phyloP scores from a whole-genome alignment of 1,139 yeast genomes.

The Yamadazyma sp. region DNA sequence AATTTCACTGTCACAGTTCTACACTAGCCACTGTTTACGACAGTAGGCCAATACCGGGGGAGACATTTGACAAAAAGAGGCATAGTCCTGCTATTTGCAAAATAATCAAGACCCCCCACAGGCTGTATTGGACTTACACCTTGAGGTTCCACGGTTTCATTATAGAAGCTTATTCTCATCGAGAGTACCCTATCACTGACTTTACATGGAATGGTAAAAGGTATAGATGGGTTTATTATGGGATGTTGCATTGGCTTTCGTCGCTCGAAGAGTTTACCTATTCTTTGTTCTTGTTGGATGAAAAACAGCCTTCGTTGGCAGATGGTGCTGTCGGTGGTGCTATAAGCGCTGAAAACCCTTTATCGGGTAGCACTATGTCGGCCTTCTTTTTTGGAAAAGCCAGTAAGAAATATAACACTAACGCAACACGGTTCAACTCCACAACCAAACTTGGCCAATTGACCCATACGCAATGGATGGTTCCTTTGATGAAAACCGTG shows the following conservation, averaged over 20 bases:
- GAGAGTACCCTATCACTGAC: constrained; percentile 6
- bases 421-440: neutral
- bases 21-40: neutral
- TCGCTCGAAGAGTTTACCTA: constrained; percentile 1
- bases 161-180: constrained; percentile 2
- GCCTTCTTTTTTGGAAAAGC: neutral
- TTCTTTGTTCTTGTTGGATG: constrained; percentile 5
- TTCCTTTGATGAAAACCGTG: neutral
- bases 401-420: neutral
- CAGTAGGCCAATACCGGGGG: neutral
- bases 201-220: constrained; percentile 5
- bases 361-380: neutral
- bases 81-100: neutral
- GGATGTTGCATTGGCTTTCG: neutral
- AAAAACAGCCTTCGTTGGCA: constrained; percentile 3
- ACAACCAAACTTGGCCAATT: neutral
- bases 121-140: neutral
- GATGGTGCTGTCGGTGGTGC: constrained; percentile 1
- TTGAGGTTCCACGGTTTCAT: neutral
- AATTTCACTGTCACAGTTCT: neutral
- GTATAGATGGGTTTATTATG: constrained; percentile 9
- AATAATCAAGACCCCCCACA: neutral
- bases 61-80: neutral
- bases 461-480: neutral
- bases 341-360: neutral